Percentiles rank a stretch among this genome's conserved stretches.
phyloP scores from a whole-genome alignment of 495 filamentous ascomycete genomes.

The Daldinia decipiens region DNA sequence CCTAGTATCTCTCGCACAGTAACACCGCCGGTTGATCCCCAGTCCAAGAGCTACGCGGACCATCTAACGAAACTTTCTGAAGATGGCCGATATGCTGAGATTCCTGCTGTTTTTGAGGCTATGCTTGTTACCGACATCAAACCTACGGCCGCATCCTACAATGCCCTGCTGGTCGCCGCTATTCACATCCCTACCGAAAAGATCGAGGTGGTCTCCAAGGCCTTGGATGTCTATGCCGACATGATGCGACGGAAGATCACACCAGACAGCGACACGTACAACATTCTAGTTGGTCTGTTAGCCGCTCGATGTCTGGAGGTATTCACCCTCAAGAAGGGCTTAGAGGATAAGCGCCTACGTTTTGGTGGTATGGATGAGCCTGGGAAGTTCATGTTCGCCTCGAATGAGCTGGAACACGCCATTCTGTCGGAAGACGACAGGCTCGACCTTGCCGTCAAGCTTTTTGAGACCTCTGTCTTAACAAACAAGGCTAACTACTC shows the following conservation, averaged over 20 bases:
- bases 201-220: conserved; percentile 85
- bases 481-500: conserved; percentile 67
- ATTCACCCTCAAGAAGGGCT: conserved; percentile 68
- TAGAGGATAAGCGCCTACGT: conserved; percentile 79
- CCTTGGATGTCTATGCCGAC: conserved; percentile 92
- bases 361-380: conserved; percentile 88
- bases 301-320: conserved; percentile 81
- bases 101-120: conserved; percentile 87
- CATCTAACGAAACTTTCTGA: conserved; percentile 77
- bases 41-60: conserved; percentile 75
- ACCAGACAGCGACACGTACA: conserved; percentile 86
- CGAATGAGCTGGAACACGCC: conserved; percentile 81
- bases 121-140: conserved; percentile 81
- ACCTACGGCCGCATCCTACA: conserved; percentile 86
- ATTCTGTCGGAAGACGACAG: conserved; percentile 88
- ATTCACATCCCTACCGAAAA: conserved; percentile 76
- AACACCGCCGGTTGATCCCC: conserved; percentile 61
- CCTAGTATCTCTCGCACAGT: conserved; percentile 55
- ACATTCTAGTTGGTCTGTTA: conserved; percentile 82
- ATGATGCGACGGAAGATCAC: conserved; percentile 88
- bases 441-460: conserved; percentile 79
- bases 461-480: conserved; percentile 79
- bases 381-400: conserved; percentile 90
- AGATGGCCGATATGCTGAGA: conserved; percentile 77
- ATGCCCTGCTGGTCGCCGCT: conserved; percentile 84